Base-by-base conservation (phyloP, 306 rosid species). In the Quillaja saponaria region DNA sequence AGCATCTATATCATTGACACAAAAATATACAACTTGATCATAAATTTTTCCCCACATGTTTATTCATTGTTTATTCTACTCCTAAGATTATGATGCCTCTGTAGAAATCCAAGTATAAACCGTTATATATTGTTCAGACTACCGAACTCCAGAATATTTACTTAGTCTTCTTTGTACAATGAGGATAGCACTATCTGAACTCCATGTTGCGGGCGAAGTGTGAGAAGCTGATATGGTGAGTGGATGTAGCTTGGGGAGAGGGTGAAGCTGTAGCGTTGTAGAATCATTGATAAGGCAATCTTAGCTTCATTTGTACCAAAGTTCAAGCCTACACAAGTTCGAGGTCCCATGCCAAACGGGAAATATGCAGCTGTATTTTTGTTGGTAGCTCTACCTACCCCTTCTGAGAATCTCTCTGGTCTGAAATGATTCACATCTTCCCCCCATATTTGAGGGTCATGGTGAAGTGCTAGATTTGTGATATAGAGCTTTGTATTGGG, bases 381-480 rank as follows among this genome's bases (percentile, higher is more conserved):
- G 41, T 58, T 34, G 2, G 68, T 58, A 15, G 78, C 72, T 11
- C 40, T 57, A 11, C 57, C 6, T 34, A 73, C 55, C 11, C 72
- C 72, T 34, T 73, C 42, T 1, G 72, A 50, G 51, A 73, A 66
- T 31, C 72, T 15, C 55, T 73, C 61, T 49, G 78, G 78, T 49
- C 51, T 73, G 57, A 73, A 73, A 13, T 13, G 41, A 11, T 73
- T 33, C 47, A 34, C 78, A 21, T 73, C 78, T 52, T 19, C 34
- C 18, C 78, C 78, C 72, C 78, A 73, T 16, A 31, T 13, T 6
- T 49, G 40, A 57, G 78, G 44, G 10, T 73, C 68, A 58, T 73
- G 72, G 8, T 73, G 72, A 17, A 59, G 54, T 10, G 51, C 67
- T 8, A 65, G n/a, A 34, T 10, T 51, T 5, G 69, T 4, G 11